A percentile compares a stretch with the other conserved stretches of the same genome.
Evolutionary conservation across 257 asterid genomes (phyloP).

Genomic region (Solanum tacnaense): DNA sequence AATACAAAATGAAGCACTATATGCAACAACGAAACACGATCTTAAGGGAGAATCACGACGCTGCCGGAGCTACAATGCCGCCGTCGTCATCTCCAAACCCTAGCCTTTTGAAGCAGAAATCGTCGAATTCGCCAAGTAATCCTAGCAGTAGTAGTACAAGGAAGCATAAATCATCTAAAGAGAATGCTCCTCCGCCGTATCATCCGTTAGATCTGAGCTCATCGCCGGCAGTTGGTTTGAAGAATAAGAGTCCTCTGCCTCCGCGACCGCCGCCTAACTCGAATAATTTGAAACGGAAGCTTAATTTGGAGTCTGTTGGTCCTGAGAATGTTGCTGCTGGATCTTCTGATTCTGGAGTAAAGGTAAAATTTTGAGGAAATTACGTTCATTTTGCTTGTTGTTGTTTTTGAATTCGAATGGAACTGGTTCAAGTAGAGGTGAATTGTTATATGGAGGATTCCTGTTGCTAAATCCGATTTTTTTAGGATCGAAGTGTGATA

Average conservation of each 20-base stretch:
- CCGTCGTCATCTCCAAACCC: slow-evolving; percentile 39
- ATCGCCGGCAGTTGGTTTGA: slow-evolving; percentile 17
- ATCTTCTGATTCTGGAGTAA: slow-evolving; percentile 64
- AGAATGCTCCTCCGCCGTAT: slow-evolving; percentile 62
- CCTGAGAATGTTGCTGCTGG: slow-evolving; percentile 26
- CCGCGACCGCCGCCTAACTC: slow-evolving; percentile 57
- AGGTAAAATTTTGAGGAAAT: slow-evolving; percentile 22
- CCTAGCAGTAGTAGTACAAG: slow-evolving; percentile 4
- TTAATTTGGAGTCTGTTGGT: slow-evolving; percentile 44
- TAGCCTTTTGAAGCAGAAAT: slow-evolving; percentile 15
- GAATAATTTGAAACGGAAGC: slow-evolving; percentile 63
- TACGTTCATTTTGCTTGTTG: not conserved
- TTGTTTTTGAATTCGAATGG: not conserved
- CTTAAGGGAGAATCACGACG: slow-evolving; percentile 41
- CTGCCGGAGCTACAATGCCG: not conserved
- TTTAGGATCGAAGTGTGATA: not conserved
- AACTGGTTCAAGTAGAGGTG: not conserved
- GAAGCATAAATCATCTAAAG: slow-evolving; percentile 53
- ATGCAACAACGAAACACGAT: slow-evolving; percentile 46
- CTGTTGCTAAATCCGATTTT: not conserved
- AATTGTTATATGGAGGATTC: not conserved
- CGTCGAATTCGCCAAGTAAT: slow-evolving; percentile 19
- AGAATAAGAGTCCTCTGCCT: slow-evolving; percentile 70
- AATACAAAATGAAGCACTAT: slow-evolving; percentile 38
- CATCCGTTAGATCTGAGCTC: slow-evolving; percentile 1